Base-by-base conservation (phyloP, 352 stramenopile species). In the Pythium sp. region DNA sequence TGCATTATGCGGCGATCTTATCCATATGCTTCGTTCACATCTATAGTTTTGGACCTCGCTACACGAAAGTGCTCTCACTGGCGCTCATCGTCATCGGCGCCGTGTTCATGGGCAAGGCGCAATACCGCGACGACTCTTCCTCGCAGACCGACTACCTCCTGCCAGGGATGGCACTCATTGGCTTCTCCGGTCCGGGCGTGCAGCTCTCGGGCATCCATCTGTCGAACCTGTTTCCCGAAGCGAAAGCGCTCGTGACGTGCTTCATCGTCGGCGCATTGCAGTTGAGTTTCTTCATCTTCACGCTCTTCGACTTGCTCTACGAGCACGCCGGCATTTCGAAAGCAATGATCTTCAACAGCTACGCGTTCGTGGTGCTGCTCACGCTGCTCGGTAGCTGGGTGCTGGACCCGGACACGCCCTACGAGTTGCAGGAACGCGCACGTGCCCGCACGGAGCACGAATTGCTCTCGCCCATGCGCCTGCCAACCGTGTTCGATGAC, bases 261-360 rank as follows among this genome's bases (percentile, higher is more conserved):
- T 82, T 89, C 59, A 90, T 93, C 41, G 85, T 90, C 20, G 84
- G 84, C 26, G 80, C 79, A 26, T 72, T 93, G 38, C 81, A 90
- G 64, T 64, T 93, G 55, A 91, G 81, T 30, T 93, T 93, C 70
- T 69, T 91, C 63, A 79, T 91, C 54, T 91, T 93, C 71, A 82
- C 83, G 60, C 62, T 91, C 41, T 88, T 93, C 57, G 72, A 79
- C 22, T 47, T 80, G 60, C 69, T 82, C 22, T 91, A 88, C 69
- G 68, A 76, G 46, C 66, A 71, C 36, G 59, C 77, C 0, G 72
- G 72, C 2, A 43, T 84, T 22, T 78, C 76, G 2, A 89, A 83
- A 70, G 24, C 53, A 3, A 30, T 68, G 11, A 80, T 91, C 38
- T 93, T 93, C 68, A 59, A 73, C 20, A 30, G 77, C 24, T 93